phyloP scores from a whole-genome alignment of 2,329 filamentous ascomycete species.

The Aureobasidium leucospermi region DNA sequence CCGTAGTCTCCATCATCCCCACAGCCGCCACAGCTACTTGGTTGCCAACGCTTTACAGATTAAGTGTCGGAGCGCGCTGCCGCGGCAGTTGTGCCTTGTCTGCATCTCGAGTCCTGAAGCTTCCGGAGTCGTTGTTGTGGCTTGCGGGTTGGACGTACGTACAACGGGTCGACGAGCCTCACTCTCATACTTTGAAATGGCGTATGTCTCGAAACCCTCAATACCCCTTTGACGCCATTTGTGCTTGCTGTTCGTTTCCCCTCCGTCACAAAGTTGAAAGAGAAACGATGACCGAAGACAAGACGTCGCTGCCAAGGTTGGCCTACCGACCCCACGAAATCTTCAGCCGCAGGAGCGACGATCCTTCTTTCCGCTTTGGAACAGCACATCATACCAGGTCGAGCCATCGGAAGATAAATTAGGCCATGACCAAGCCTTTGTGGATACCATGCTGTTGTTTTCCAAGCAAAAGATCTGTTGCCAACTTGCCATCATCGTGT shows the following conservation, averaged over 20 bases:
- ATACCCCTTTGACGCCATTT: no score
- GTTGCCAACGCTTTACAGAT: neutral
- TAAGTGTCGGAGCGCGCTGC: neutral
- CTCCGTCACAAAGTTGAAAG: neutral
- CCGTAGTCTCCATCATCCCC: neutral
- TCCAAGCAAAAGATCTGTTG: neutral
- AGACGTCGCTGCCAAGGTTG: neutral
- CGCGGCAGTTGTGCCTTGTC: neutral
- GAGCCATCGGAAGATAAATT: neutral
- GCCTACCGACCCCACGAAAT: neutral
- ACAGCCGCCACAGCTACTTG: neutral
- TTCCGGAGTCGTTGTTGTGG: neutral
- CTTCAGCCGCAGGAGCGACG: neutral
- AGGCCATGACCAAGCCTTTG: neutral
- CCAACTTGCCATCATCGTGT: neutral
- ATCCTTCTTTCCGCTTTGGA: slow-evolving; percentile 5
- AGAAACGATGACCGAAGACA: neutral
- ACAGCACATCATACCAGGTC: neutral
- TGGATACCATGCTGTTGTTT: neutral
- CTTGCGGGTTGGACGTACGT: neutral
- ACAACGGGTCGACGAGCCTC: neutral
- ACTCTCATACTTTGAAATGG: neutral
- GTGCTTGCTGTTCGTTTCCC: no score
- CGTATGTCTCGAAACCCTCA: neutral
- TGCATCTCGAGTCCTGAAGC: neutral